These are phyloP conservation scores for Phoma herbarum DNA, from an alignment of 2,329 filamentous ascomycete genomes.

Conservation along the genomic window DNA sequence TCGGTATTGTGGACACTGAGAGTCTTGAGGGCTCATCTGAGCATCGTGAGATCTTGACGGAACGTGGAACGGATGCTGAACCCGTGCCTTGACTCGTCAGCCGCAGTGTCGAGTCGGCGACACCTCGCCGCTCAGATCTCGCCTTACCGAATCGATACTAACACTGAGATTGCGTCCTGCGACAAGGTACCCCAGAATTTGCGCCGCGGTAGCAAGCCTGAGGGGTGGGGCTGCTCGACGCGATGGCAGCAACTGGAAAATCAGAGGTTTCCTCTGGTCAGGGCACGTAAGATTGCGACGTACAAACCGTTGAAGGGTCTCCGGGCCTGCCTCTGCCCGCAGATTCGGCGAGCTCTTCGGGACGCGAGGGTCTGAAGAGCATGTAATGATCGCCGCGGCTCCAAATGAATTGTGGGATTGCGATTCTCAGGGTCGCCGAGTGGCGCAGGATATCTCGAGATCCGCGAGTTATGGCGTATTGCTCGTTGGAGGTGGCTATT, in stretches of 20 bases:
- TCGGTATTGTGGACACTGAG: no score
- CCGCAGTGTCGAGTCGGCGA: not conserved
- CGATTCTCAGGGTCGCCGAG: conserved; percentile 5
- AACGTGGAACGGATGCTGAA: not conserved
- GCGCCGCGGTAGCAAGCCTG: not conserved
- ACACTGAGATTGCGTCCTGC: conserved; percentile 7
- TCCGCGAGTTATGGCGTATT: not conserved
- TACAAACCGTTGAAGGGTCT: conserved; percentile 21
- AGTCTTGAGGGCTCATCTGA: not conserved
- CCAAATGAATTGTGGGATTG: conserved; percentile 16
- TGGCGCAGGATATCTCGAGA: conserved; percentile 3
- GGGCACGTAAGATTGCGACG: conserved; percentile 9
- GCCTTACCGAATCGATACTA: not conserved
- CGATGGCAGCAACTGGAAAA: conserved; percentile 14
- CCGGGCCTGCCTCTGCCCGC: not conserved
- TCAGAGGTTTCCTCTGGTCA: not conserved
- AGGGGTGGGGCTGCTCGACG: conserved; percentile 10
- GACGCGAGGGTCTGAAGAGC: not conserved
- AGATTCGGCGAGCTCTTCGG: not conserved
- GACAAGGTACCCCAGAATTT: conserved; percentile 19
- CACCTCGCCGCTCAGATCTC: not conserved
- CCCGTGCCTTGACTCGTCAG: conserved; percentile 2
- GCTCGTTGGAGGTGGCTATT: not conserved
- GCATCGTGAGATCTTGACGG: not conserved
- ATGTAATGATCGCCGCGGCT: conserved; percentile 3